Percentiles rank a stretch among this genome's conserved stretches.
Evolutionary conservation across 2,329 filamentous ascomycete genomes (phyloP).

Genomic region (Apiospora rasikravindrae): DNA sequence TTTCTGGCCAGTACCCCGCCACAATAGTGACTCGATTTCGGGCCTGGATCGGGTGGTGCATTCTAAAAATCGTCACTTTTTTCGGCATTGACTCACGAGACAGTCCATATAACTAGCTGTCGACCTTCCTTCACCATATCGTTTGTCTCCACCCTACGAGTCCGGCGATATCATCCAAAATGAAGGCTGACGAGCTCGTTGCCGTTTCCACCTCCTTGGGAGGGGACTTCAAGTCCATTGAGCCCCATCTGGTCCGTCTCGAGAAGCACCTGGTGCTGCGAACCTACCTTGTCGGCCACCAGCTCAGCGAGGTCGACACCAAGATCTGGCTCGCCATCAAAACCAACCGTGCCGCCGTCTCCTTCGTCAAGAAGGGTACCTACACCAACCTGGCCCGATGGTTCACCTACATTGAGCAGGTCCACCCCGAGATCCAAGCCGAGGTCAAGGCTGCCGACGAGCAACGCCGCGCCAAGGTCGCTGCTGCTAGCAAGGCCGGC

Average conservation of each 20-base stretch:
- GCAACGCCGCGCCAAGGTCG: slow-evolving; percentile 71
- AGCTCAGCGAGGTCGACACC: slow-evolving; percentile 75
- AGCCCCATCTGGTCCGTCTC: slow-evolving; percentile 74
- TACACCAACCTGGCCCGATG: slow-evolving; percentile 82
- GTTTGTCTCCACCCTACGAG: slow-evolving; percentile 20
- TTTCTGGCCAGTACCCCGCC: slow-evolving; percentile 14
- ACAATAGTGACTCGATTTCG: slow-evolving; percentile 19
- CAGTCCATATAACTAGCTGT: not conserved
- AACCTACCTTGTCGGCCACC: slow-evolving; percentile 84
- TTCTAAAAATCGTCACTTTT: slow-evolving; percentile 16
- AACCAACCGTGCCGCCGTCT: slow-evolving; percentile 81
- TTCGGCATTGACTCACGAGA: slow-evolving; percentile 20
- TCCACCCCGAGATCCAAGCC: slow-evolving; percentile 75
- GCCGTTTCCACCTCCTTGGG: slow-evolving; percentile 56
- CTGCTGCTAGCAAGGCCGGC: slow-evolving; percentile 73
- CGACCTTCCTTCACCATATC: slow-evolving; percentile 6
- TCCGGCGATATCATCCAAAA: slow-evolving; percentile 37
- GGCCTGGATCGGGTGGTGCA: slow-evolving; percentile 7
- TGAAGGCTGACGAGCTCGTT: slow-evolving; percentile 64
- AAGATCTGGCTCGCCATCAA: slow-evolving; percentile 84
- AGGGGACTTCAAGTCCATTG: slow-evolving; percentile 82
- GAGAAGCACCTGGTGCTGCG: slow-evolving; percentile 88
- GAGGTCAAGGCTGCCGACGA: slow-evolving; percentile 74
- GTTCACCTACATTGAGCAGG: slow-evolving; percentile 85
- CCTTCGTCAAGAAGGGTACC: slow-evolving; percentile 78